phyloP scores from a whole-genome alignment of 2,329 filamentous ascomycete genomes.

The Aspergillus thermomutatus region DNA sequence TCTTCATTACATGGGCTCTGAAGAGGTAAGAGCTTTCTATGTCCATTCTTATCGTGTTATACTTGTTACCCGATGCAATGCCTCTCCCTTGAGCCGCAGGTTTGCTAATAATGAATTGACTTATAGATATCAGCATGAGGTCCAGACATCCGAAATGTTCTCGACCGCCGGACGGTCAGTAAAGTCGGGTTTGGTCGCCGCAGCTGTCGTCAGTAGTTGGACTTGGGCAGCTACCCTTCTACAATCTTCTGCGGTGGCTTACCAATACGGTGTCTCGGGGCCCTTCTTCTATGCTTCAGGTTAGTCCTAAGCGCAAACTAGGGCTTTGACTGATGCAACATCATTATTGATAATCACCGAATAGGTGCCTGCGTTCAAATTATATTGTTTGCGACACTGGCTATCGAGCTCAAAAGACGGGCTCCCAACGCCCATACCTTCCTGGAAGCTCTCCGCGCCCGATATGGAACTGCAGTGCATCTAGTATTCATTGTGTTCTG shows the following conservation, averaged over 20 bases:
- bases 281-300: slow-evolving; percentile 66
- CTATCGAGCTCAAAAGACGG: slow-evolving; percentile 82
- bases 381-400: slow-evolving; percentile 82
- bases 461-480: slow-evolving; percentile 72
- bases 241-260: slow-evolving; percentile 77
- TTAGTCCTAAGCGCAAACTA: slow-evolving; percentile 25
- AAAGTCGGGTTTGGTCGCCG: slow-evolving; percentile 82
- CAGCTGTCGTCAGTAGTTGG: slow-evolving; percentile 90
- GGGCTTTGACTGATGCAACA: slow-evolving; percentile 45
- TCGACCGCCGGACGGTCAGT: slow-evolving; percentile 83
- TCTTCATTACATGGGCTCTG: slow-evolving; percentile 66
- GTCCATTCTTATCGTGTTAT: background rate
- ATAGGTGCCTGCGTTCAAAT: slow-evolving; percentile 77
- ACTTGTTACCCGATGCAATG: background rate
- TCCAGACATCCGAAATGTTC: slow-evolving; percentile 92
- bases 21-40: slow-evolving; percentile 48
- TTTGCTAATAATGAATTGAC: background rate
- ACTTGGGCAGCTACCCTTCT: slow-evolving; percentile 85
- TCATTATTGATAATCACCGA: slow-evolving; percentile 41
- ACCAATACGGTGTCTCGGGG: slow-evolving; percentile 68
- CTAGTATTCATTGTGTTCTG: slow-evolving; percentile 79
- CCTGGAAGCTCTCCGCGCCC: slow-evolving; percentile 72
- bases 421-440: slow-evolving; percentile 85
- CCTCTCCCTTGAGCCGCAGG: background rate
- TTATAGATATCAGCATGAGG: slow-evolving; percentile 60